Evolutionary conservation across 345 rosid genomes (phyloP).

Genomic region (Populus deltoides): DNA sequence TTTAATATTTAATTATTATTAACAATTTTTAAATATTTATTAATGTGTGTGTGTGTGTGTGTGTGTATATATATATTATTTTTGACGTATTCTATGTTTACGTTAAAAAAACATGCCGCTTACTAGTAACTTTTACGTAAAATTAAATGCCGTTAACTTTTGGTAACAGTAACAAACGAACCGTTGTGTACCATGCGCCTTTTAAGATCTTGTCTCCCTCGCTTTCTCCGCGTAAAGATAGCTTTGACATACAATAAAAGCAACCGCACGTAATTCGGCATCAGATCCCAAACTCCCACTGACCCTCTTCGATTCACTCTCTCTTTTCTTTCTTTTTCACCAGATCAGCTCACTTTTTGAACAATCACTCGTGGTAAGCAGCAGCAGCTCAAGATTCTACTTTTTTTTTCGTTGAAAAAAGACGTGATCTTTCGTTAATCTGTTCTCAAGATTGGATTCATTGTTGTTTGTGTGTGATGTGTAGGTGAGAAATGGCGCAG

Average conservation of each 20-base stretch:
- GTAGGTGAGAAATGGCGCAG: conserved; percentile 65
- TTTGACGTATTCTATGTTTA: too few species aligned
- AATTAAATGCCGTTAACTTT: too few species aligned
- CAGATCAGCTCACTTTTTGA: neutral
- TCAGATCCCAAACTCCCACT: neutral
- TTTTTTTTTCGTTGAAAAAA: neutral
- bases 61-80: too few species aligned
- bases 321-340: neutral
- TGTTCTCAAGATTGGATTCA: neutral
- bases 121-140: too few species aligned
- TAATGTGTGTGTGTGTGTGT: too few species aligned
- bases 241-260: too few species aligned
- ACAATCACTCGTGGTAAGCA: neutral
- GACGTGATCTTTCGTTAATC: neutral
- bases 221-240: neutral
- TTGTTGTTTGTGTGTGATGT: neutral
- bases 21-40: too few species aligned
- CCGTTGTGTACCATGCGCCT: too few species aligned
- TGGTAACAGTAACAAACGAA: too few species aligned
- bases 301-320: neutral
- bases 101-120: too few species aligned
- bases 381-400: neutral
- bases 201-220: neutral
- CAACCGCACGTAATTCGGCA: neutral
- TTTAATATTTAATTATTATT: too few species aligned